phyloP scores from a whole-genome alignment of 208 protist species.

The Zelonia costaricensis region DNA sequence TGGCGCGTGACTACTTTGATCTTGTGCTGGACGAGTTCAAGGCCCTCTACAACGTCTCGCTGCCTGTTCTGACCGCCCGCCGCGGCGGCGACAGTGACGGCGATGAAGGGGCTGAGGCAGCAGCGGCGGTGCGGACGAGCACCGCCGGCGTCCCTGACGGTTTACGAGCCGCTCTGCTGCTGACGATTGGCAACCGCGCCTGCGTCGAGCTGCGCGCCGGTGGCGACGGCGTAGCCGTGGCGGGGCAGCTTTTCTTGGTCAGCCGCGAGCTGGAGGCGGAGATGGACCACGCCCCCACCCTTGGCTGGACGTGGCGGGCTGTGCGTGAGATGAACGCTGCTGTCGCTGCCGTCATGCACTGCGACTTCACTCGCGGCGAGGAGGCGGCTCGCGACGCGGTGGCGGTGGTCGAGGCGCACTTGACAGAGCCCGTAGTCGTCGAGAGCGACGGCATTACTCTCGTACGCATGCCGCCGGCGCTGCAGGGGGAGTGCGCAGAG shows the following conservation, averaged over 20 bases:
- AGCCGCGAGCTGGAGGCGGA: constrained; percentile 11
- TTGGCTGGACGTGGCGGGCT: constrained; percentile 14
- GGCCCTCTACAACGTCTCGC: constrained; percentile 3
- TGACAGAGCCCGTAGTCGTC: too few species aligned
- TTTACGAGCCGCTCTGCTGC: constrained; percentile 32
- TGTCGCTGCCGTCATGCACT: constrained; percentile 21
- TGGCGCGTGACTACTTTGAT: constrained; percentile 26
- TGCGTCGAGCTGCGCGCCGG: constrained; percentile 39
- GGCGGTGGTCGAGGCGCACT: constrained; percentile 2
- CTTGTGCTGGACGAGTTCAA: constrained; percentile 23
- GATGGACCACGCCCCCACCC: background rate
- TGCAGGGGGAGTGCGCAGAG: background rate
- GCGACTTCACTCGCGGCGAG: constrained; percentile 21
- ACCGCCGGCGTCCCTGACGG: constrained; percentile 22
- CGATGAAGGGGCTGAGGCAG: too few species aligned
- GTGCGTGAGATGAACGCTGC: constrained; percentile 19
- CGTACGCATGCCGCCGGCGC: background rate
- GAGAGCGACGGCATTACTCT: background rate
- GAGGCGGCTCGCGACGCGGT: constrained; percentile 11
- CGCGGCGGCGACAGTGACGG: background rate
- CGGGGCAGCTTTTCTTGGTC: constrained; percentile 5
- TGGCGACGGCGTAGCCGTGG: constrained; percentile 2
- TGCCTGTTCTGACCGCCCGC: background rate
- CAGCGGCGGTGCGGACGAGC: too few species aligned
- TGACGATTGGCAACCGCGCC: constrained; percentile 65